Evolutionary conservation across 495 filamentous ascomycete genomes (phyloP).

Genomic region (Geopyxis carbonaria): DNA sequence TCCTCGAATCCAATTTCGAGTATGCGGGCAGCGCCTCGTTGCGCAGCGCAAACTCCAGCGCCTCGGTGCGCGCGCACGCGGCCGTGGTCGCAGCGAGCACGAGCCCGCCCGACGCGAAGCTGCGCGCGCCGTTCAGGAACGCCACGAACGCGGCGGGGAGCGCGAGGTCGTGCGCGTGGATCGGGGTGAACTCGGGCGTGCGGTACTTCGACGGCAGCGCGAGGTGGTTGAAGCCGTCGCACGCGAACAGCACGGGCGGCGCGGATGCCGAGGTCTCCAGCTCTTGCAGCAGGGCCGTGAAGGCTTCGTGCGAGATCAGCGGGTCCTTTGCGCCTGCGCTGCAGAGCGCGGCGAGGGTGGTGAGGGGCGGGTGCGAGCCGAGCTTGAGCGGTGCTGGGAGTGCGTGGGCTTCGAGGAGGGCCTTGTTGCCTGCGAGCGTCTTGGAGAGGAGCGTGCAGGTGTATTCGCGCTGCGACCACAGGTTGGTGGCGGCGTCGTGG

Average conservation of each 20-base stretch:
- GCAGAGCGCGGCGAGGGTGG: conserved; percentile 49
- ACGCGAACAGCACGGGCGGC: conserved; percentile 58
- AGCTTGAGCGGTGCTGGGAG: conserved; percentile 44
- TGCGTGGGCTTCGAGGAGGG: conserved; percentile 37
- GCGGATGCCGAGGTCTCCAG: conserved; percentile 33
- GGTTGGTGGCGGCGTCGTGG: conserved; percentile 39
- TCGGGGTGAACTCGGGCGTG: conserved; percentile 42
- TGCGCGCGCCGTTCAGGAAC: conserved; percentile 40
- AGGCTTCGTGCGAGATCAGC: conserved; percentile 60
- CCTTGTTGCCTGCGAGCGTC: conserved; percentile 55
- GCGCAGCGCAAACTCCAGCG: conserved; percentile 47
- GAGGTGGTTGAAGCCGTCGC: conserved; percentile 66
- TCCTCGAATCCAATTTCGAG: conserved; percentile 48
- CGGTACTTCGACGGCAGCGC: conserved; percentile 62
- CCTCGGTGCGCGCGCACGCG: conserved; percentile 42
- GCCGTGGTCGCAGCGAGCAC: conserved; percentile 55
- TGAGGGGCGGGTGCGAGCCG: conserved; percentile 40
- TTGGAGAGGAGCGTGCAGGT: conserved; percentile 50
- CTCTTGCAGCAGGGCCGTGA: conserved; percentile 66
- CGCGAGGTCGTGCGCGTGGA: conserved; percentile 76
- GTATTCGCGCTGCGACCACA: conserved; percentile 65
- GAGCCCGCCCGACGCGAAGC: conserved; percentile 46
- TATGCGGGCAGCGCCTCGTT: conserved; percentile 33
- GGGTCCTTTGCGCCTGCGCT: conserved; percentile 55
- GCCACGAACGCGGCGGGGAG: conserved; percentile 60